These are phyloP conservation scores for Dianthus caryophyllus DNA, from an alignment of 148 eudicot genomes.

Conservation along the genomic window DNA sequence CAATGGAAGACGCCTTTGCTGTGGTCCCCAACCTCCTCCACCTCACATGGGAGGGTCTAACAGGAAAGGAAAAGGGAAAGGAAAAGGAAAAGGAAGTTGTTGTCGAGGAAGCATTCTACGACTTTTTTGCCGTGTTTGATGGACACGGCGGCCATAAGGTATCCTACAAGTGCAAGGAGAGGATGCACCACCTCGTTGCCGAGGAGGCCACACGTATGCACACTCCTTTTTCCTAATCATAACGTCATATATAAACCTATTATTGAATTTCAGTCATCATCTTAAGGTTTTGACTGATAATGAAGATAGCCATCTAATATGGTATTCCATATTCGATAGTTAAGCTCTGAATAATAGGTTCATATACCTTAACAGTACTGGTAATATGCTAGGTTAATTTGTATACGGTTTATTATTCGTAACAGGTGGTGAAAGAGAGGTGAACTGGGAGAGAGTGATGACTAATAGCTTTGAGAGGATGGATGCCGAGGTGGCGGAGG, in stretches of 20 bases:
- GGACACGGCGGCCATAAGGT: conserved; percentile 40
- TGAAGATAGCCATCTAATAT: no score
- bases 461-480: conserved; percentile 26
- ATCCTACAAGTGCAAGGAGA: conserved; percentile 28
- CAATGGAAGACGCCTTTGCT: conserved; percentile 40
- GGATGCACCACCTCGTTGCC: conserved; percentile 29
- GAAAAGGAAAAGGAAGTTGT: no score
- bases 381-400: no score
- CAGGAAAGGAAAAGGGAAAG: background rate
- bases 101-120: conserved; percentile 2
- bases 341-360: no score
- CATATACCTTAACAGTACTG: no score
- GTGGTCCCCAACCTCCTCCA: conserved; percentile 17
- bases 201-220: conserved; percentile 15
- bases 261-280: no score
- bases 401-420: no score
- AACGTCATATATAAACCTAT: no score
- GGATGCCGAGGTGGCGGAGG: conserved; percentile 29
- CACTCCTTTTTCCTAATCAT: no score
- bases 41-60: background rate
- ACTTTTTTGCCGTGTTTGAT: conserved; percentile 39
- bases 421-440: background rate
- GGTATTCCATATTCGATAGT: no score
- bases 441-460: conserved; percentile 35
- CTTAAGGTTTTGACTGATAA: no score